Conservation (phyloP, 225 moss, liverwort and hornwort species). For the Neckera pumila region DNA sequence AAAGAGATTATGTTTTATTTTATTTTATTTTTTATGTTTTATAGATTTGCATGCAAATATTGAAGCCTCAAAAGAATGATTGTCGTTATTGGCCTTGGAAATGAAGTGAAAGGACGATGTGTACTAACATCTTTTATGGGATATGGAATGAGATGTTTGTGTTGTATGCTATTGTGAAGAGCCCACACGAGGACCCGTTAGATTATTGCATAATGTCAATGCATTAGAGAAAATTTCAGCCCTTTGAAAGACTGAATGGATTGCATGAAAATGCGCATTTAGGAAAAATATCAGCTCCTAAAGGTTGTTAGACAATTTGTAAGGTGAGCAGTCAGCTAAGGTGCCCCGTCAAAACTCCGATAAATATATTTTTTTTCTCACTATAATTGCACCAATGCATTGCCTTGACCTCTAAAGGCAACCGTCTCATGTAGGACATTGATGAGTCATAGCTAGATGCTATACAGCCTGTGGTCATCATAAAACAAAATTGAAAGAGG, state of each 20-base stretch:
- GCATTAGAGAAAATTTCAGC: no score
- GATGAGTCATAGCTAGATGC: accelerated
- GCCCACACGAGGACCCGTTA: accelerated
- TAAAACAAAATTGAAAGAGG: neutral
- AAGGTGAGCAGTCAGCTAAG: no score
- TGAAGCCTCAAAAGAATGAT: neutral
- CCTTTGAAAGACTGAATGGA: no score
- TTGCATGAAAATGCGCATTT: no score
- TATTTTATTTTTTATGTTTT: accelerated
- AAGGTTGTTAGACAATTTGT: no score
- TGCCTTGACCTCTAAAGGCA: no score
- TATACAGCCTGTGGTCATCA: accelerated
- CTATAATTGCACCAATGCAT: no score
- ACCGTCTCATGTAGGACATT: accelerated
- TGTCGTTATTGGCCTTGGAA: accelerated
- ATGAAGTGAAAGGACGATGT: accelerated
- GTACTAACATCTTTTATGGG: accelerated
- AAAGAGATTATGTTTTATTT: neutral
- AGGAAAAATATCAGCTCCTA: no score
- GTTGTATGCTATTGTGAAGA: accelerated
- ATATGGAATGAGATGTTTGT: accelerated
- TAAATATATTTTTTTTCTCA: no score
- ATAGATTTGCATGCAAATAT: neutral
- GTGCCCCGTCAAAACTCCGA: no score
- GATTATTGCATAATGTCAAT: accelerated